Base-by-base conservation (phyloP, 306 rosid genomes). In the Lathyrus tuberosus region DNA sequence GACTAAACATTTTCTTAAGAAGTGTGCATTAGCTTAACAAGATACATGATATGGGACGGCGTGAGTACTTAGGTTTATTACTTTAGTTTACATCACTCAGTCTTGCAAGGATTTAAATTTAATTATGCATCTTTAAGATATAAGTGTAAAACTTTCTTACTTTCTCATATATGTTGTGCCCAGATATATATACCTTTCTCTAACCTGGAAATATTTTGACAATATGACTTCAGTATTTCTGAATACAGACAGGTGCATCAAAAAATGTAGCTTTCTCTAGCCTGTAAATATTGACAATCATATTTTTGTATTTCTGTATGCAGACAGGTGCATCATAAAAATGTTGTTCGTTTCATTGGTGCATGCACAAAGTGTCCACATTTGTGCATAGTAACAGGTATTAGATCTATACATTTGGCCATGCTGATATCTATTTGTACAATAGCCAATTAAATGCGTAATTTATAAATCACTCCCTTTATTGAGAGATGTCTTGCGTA, bases 361-460 rank as follows among this genome's bases (percentile, higher is more conserved):
- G 97, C 99, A 12, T 87, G 96, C 83, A 86, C 99, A 28, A 87
- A 82, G 75, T 79, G 87, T 79, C 96, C 97, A 17, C 83, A 91
- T 83, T 79, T 95, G 84, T 89, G 91, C 86, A 91, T 95, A 74
- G 85, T 95, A 67, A 95, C 99, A 80, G 99, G 99, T 91, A 82
- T 10, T 22, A 33, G 40, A 62, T 56, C 69, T 22, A 53, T 72
- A 63, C 51, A 18, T 78, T 65, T 56, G 51, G 28, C 51, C 12
- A 41, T 58, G 41, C 48, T 8, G 41, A 56, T 69, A 65, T 69
- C 4, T 54, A 33, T 44, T 17, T 65, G 33, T 79, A 72, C 41
- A 42, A 61, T 30, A 61, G 62, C 59, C 43, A 16, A 24, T 75
- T 59, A 26, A 28, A 40, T 38, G 28, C 40, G 18, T 44, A 42